Conservation (phyloP, 805 yeast species). For the Hanseniaspora osmophila region DNA sequence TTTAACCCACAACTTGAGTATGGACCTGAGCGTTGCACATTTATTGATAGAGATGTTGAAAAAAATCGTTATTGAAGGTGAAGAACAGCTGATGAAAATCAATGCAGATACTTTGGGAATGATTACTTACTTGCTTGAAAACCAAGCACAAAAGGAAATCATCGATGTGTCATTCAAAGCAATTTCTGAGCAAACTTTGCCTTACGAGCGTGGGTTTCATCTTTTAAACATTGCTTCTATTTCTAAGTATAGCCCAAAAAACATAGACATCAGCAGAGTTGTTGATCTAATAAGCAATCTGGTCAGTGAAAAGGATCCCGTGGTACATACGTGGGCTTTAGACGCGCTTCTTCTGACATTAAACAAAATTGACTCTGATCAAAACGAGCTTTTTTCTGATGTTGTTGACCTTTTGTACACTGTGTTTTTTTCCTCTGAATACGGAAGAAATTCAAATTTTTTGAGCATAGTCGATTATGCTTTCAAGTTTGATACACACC, state of each 20-base stretch:
- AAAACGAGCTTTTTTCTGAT: conserved; percentile 28
- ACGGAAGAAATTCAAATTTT: conserved; percentile 31
- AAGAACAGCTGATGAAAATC: conserved; percentile 28
- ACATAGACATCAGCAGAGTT: conserved; percentile 27
- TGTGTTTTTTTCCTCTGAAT: conserved; percentile 32
- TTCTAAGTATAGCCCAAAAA: conserved; percentile 21
- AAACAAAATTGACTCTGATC: conserved; percentile 38
- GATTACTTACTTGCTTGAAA: conserved; percentile 23
- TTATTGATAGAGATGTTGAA: conserved; percentile 38
- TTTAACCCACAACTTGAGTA: conserved; percentile 11
- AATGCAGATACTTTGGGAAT: conserved; percentile 50
- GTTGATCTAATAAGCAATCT: conserved; percentile 46
- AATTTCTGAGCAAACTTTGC: conserved; percentile 51
- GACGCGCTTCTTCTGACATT: conserved; percentile 43
- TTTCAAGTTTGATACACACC: conserved; percentile 30
- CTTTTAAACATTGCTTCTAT: conserved; percentile 36
- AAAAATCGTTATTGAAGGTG: conserved; percentile 26
- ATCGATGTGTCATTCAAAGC: conserved; percentile 44
- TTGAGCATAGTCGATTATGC: conserved; percentile 37
- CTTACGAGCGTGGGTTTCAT: conserved; percentile 48
- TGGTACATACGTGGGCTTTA: conserved; percentile 62
- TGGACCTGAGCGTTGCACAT: conserved; percentile 27
- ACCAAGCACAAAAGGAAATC: conserved; percentile 18
- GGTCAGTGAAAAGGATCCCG: conserved; percentile 69
- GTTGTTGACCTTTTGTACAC: conserved; percentile 19